Base-by-base conservation (phyloP, 228 moss, liverwort and hornwort species). In the Sphagnum fallax region DNA sequence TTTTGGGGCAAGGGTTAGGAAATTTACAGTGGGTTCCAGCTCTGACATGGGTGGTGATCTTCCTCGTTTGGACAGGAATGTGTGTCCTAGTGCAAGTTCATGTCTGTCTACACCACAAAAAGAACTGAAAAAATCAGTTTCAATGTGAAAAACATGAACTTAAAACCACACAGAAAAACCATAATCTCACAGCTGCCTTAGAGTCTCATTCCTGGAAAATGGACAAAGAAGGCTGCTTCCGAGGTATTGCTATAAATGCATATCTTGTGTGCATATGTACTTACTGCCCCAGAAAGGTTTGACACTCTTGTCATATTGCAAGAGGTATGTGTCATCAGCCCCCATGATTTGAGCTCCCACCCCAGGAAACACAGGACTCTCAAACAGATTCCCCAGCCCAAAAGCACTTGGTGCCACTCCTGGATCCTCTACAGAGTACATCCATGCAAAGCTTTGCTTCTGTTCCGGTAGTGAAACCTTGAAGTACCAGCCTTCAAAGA, bases 401-500 rank as follows among this genome's bases (percentile, higher is more conserved):
- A 76, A 60, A 0, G 60, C 5, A 16, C 48, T 13, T 4, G 0
- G 63, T 10, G 63, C 65, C 1, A 48, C 52, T 49, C 88, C 88
- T 6, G 93, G 97, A 81, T 98, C 97, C 69, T 92, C 97, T 67
- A 89, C 78, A 5, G 97, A 90, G 70, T 98, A 98, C 91, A 93
- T 93, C 93, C 97, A 98, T 5, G 97, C 91, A 6, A 98, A 93
- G 77, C 93, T 89, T 78, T 93, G 82, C 80, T 90, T 87, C 62
- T 71, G 85, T 65, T 98, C 87, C 47, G 93, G 97, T 8, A 98
- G 77, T 6, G 90, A 93, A 67, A 98, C 90, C 73, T 93, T 93
- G 77, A 98, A 98, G 75, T 98, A 93, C 97, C 97, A 98, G 47
- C 93, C 97, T 80, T 98, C 97, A 61, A 98, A 98, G 70, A 98